These are phyloP conservation scores for Penicillium rolfsii DNA, from an alignment of 2,329 filamentous ascomycete genomes.

Conservation along the genomic window DNA sequence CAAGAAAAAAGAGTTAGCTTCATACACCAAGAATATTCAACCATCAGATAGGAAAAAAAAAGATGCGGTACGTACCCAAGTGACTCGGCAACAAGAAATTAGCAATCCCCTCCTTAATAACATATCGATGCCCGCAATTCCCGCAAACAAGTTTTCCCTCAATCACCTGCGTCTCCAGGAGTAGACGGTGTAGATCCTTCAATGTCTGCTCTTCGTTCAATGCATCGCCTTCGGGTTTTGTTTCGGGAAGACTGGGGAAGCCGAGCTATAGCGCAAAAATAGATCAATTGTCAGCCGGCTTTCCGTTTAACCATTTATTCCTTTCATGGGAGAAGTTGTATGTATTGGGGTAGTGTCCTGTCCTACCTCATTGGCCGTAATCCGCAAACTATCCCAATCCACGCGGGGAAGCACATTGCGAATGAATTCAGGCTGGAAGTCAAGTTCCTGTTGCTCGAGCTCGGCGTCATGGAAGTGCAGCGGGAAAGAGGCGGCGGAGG, in stretches of 20 bases:
- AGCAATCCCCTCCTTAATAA: conserved; percentile 91
- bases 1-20: neutral
- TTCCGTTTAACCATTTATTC: too few relatives aligned
- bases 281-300: neutral
- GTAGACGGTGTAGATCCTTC: conserved; percentile 75
- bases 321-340: neutral
- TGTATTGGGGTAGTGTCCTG: neutral
- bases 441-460: conserved; percentile 80
- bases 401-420: conserved; percentile 82
- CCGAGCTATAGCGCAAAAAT: conserved; percentile 63
- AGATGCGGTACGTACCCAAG: conserved; percentile 56
- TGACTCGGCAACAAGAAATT: conserved; percentile 95
- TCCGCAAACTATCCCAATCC: conserved; percentile 81
- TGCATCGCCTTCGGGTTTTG: conserved; percentile 65
- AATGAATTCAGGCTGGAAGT: conserved; percentile 78
- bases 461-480: conserved; percentile 91
- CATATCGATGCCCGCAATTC: conserved; percentile 91
- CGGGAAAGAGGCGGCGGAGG: conserved; percentile 76
- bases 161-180: conserved; percentile 86
- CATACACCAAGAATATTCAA: neutral
- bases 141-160: conserved; percentile 89
- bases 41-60: too few relatives aligned
- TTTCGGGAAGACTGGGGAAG: conserved; percentile 71
- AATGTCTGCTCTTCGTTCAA: conserved; percentile 70
- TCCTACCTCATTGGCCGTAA: conserved; percentile 68